Percentiles rank a stretch among this genome's conserved stretches.
Conservation (phyloP, 228 moss, liverwort and hornwort genomes). For the Sphagnum fallax region DNA sequence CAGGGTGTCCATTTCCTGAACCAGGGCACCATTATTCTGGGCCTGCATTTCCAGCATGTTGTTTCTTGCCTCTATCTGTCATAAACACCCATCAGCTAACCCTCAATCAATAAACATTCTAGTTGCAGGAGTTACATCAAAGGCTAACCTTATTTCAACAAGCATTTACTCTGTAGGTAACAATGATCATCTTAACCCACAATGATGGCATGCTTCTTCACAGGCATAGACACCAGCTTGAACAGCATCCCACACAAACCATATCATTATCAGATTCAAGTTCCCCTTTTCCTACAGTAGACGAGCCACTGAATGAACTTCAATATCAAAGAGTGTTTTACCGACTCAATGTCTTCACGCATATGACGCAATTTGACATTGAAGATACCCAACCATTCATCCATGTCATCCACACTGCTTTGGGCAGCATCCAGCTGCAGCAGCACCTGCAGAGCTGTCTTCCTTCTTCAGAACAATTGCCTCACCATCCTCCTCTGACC, state of each 20-base stretch:
- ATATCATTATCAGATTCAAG: too few relatives aligned
- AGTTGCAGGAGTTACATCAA: too few relatives aligned
- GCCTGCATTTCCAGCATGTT: slow-evolving; percentile 97
- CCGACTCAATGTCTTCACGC: slow-evolving; percentile 99
- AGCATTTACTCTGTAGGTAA: too few relatives aligned
- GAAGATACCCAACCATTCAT: slow-evolving; percentile 99
- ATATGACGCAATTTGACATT: slow-evolving; percentile 98
- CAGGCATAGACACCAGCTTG: too few relatives aligned
- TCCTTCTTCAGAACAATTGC: not conserved
- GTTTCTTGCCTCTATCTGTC: slow-evolving; percentile 98
- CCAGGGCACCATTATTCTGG: slow-evolving; percentile 81
- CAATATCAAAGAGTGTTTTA: slow-evolving; percentile 7
- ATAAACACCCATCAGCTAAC: not conserved
- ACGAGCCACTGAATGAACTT: too few relatives aligned
- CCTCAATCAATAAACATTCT: too few relatives aligned
- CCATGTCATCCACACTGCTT: slow-evolving; percentile 98
- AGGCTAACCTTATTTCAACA: too few relatives aligned
- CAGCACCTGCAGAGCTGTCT: slow-evolving; percentile 55
- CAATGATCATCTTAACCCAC: too few relatives aligned
- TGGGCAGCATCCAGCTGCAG: slow-evolving; percentile 96
- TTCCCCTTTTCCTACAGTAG: too few relatives aligned
- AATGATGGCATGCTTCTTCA: too few relatives aligned
- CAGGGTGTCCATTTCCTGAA: slow-evolving; percentile 77
- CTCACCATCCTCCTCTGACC: not conserved
- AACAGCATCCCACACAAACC: too few relatives aligned